Evolutionary conservation across 495 filamentous ascomycete species (phyloP), one percentile per base, ranked within the genome.

Genomic region (Corynascus novoguineensis): DNA sequence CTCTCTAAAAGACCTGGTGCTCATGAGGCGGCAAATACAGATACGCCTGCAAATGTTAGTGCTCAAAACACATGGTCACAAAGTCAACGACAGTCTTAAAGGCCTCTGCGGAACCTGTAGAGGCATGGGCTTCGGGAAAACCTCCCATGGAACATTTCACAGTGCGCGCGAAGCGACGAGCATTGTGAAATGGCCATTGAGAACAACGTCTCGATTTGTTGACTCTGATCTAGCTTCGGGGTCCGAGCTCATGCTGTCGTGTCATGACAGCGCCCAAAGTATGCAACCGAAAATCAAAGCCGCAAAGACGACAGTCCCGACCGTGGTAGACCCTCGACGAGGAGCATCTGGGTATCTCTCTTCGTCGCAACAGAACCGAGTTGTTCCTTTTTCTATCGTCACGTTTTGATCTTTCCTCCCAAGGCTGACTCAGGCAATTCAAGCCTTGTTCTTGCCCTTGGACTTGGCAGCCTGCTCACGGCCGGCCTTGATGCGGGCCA

Each of bases 401-500:
- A 32, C 57, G 54, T 61, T 61, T 54, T 45, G 52, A 58, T 41
- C 28, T 42, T 60, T 46, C 49, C 47, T 38, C 55, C n/a, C 12
- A 31, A 37, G 27, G 4, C 32, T 14, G 17, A 24, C 42, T 42
- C 37, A 32, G 27, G 35, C 17, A 19, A 32, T 63, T 65, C 66
- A 68, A 37, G 64, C 65, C 19, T 25, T 59, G 57, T 49, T 57
- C 64, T 67, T 68, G 63, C 69, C 74, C 77, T 78, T 79, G 66
- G 68, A 70, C 76, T 83, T 83, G 50, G 70, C 68, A 52, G 73
- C 78, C 66, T 81, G 80, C 79, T 91, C 87, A 64, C 89, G 83
- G 65, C 89, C 88, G 65, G 83, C 77, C 69, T 79, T 82, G 71
- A 85, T 86, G 75, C 92, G 85, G 79, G 90, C 90, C 53, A 97